Evolutionary conservation across 805 yeast genomes (phyloP).

Genomic region (Candida ipomoeae): DNA sequence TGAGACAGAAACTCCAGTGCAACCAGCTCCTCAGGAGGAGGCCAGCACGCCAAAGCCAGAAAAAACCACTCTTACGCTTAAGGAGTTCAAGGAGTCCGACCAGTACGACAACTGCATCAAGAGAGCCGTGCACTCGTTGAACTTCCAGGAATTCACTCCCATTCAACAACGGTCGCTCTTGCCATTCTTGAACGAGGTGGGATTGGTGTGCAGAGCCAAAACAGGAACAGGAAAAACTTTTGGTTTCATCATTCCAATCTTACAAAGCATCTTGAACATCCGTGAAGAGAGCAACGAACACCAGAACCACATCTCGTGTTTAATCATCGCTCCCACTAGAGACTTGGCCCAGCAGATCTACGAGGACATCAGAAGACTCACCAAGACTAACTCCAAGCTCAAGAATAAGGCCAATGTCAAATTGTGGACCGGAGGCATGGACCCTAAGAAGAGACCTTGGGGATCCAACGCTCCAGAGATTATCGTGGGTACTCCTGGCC

Average conservation of each 20-base stretch:
- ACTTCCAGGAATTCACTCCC: constrained; percentile 54
- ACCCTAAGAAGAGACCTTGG: constrained; percentile 28
- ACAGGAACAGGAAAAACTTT: constrained; percentile 95
- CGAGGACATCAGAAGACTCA: constrained; percentile 53
- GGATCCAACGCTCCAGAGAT: constrained; percentile 49
- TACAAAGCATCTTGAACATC: constrained; percentile 50
- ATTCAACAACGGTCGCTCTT: constrained; percentile 64
- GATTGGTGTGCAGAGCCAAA: constrained; percentile 83
- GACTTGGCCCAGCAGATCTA: constrained; percentile 84
- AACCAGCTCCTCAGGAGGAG: neutral
- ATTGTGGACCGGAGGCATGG: constrained; percentile 65
- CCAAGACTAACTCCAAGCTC: constrained; percentile 18
- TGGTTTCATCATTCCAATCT: constrained; percentile 79
- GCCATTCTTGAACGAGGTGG: constrained; percentile 53
- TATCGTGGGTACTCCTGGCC: constrained; percentile 87
- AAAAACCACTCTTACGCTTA: constrained; percentile 11
- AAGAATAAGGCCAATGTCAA: constrained; percentile 16
- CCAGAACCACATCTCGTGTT: constrained; percentile 39
- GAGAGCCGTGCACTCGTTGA: constrained; percentile 19
- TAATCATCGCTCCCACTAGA: constrained; percentile 85
- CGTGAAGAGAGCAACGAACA: constrained; percentile 12
- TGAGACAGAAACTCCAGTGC: neutral
- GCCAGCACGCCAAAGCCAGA: neutral
- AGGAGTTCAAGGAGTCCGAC: constrained; percentile 11
- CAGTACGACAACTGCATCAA: constrained; percentile 10